These are phyloP conservation scores for Phytophthora nicotianae DNA, from an alignment of 352 stramenopile species.

Conservation along the genomic window DNA sequence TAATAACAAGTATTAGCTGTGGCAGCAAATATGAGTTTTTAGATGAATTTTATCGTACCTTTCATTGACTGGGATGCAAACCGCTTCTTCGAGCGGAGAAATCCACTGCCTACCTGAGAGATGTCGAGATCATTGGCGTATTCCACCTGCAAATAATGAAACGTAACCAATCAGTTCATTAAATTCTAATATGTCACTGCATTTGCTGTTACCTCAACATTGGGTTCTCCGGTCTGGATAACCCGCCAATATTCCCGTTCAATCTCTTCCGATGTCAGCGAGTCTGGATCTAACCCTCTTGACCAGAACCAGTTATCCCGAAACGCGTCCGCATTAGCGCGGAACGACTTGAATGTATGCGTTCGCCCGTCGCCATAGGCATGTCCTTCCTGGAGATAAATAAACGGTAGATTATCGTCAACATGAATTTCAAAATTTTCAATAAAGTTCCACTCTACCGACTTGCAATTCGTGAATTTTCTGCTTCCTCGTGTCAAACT, in stretches of 20 bases:
- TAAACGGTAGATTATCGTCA: no score
- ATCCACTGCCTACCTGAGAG: conserved; percentile 79
- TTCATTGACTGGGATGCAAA: conserved; percentile 39
- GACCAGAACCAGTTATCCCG: conserved; percentile 53
- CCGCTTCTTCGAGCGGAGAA: conserved; percentile 47
- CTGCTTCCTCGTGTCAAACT: conserved; percentile 95
- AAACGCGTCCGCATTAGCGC: conserved; percentile 60
- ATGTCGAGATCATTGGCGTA: conserved; percentile 93
- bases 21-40: background rate
- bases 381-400: conserved; percentile 62
- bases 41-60: conserved; percentile 23
- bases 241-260: conserved; percentile 91
- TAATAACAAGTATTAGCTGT: conserved; percentile 5
- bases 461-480: conserved; percentile 88
- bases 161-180: background rate
- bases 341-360: conserved; percentile 78
- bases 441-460: background rate
- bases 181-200: background rate
- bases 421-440: background rate
- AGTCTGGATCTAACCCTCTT: conserved; percentile 43
- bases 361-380: conserved; percentile 63
- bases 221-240: conserved; percentile 60
- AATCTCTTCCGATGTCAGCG: conserved; percentile 66
- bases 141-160: conserved; percentile 58
- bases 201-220: conserved; percentile 33